A percentile compares a stretch with the other conserved stretches of the same genome.
phyloP scores from a whole-genome alignment of 495 filamentous ascomycete genomes.

The Aspergillus ellipticus region DNA sequence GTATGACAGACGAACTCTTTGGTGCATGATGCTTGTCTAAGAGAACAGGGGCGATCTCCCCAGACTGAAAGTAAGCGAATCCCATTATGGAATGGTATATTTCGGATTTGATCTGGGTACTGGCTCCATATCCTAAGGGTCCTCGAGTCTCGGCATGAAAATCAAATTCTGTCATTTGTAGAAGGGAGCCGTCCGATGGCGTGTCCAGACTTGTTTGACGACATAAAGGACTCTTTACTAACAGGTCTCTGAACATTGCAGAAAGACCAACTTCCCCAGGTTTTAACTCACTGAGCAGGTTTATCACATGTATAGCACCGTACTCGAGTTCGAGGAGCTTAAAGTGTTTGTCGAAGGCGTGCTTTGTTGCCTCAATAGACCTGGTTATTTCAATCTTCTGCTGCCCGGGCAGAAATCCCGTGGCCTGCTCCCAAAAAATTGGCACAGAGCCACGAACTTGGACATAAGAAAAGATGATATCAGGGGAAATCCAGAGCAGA shows the following conservation, averaged over 20 bases:
- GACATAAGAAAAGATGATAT: slow-evolving; percentile 85
- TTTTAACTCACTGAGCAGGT: slow-evolving; percentile 84
- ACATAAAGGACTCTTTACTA: slow-evolving; percentile 64
- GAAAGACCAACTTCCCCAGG: slow-evolving; percentile 79
- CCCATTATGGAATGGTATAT: slow-evolving; percentile 74
- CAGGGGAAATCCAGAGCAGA: slow-evolving; percentile 65
- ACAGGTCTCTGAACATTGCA: slow-evolving; percentile 69
- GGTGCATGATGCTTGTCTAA: slow-evolving; percentile 24
- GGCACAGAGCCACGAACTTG: slow-evolving; percentile 91
- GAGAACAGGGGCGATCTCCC: slow-evolving; percentile 40
- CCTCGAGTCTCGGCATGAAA: slow-evolving; percentile 93
- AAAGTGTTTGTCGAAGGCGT: slow-evolving; percentile 94
- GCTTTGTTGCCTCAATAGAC: slow-evolving; percentile 85
- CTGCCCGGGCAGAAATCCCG: slow-evolving; percentile 83
- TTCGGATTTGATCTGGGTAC: slow-evolving; percentile 67
- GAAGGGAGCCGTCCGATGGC: slow-evolving; percentile 61
- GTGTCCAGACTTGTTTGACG: slow-evolving; percentile 34
- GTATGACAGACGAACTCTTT: slow-evolving; percentile 61
- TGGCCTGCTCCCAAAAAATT: slow-evolving; percentile 93
- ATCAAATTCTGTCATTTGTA: slow-evolving; percentile 82
- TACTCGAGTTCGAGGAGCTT: slow-evolving; percentile 77
- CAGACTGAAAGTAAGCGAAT: slow-evolving; percentile 87
- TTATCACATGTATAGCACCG: slow-evolving; percentile 85
- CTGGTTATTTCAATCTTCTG: slow-evolving; percentile 92
- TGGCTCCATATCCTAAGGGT: slow-evolving; percentile 82